These are phyloP conservation scores for Fragaria ananassa DNA, from an alignment of 306 rosid genomes.

Conservation along the genomic window DNA sequence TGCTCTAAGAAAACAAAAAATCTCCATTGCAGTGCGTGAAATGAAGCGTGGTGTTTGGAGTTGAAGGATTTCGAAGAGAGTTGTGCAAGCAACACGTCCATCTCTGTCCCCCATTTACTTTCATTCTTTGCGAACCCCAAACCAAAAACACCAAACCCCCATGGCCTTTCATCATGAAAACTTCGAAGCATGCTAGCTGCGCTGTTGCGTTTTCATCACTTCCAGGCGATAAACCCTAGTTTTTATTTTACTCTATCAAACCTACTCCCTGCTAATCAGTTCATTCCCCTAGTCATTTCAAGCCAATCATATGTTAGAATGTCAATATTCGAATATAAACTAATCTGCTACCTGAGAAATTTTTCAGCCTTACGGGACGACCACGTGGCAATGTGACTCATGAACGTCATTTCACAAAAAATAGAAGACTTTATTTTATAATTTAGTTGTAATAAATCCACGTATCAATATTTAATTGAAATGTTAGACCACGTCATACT, in stretches of 20 bases:
- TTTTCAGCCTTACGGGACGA: no score
- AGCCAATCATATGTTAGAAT: conserved; percentile 35
- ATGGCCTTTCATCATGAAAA: conserved; percentile 39
- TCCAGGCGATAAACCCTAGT: conserved; percentile 19
- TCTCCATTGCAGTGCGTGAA: conserved; percentile 50
- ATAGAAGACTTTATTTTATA: no score
- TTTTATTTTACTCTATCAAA: background rate
- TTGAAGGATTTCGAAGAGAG: conserved; percentile 29
- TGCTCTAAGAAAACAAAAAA: conserved; percentile 40
- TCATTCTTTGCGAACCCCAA: conserved; percentile 28
- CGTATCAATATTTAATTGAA: no score
- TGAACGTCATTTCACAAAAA: no score
- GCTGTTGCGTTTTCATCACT: conserved; percentile 34
- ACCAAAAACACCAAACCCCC: background rate
- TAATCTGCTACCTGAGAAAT: conserved; percentile 20
- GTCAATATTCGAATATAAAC: conserved; percentile 12
- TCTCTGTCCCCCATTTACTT: conserved; percentile 42
- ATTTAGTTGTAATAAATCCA: no score
- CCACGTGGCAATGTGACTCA: no score
- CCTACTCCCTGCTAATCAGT: background rate
- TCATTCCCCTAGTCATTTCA: conserved; percentile 11
- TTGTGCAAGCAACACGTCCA: conserved; percentile 47
- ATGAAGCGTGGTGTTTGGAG: conserved; percentile 56
- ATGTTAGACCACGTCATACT: no score
- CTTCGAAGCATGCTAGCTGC: conserved; percentile 56